Evolutionary conservation across 495 filamentous ascomycete species (phyloP), one percentile per base, ranked within the genome.

Genomic region (Xylaria curta): DNA sequence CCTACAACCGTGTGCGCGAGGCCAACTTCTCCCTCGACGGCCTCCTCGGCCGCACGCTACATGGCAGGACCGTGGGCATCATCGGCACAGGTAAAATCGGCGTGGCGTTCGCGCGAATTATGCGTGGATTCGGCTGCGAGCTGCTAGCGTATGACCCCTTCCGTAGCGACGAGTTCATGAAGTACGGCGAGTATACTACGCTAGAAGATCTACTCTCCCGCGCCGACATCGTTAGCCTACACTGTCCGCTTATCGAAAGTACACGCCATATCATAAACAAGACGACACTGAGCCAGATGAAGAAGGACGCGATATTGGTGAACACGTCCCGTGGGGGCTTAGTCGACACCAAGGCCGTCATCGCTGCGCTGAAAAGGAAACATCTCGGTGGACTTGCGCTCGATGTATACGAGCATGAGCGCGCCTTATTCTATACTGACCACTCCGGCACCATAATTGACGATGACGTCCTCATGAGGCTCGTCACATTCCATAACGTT

Each of bases 401-500:
- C 17, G 87, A 89, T 71, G 87, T 89, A 51, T 89, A 89, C 69
- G 87, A 89, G 72, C 80, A 79, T 6, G 87, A 89, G 70, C 78
- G 84, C 72, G 65, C 84, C 66, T 78, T 87, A 31, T 92, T 93
- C 75, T 93, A 91, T 72, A 84, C 87, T 65, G 90, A 93, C 71
- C 89, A 90, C 69, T 90, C 87, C 17, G 85, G 83, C 12, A 88
- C 91, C 69, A 90, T 92, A 73, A 91, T 92, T 74, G 81, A 91
- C 51, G 91, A 93, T 73, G 91, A 92, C 74, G 84, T 87, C 59
- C 76, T 93, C 44, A 88, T 87, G 85, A 86, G 91, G n/a, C 75
- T 93, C 69, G 87, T 90, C 78, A 91, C 90, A 0, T 92, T 92
- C 73, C 91, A 87, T 58, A 92, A 92, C 70, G 91, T 92, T 7